Evolutionary conservation across 2,329 filamentous ascomycete genomes (phyloP).

Genomic region (Leptodontidium sp.): DNA sequence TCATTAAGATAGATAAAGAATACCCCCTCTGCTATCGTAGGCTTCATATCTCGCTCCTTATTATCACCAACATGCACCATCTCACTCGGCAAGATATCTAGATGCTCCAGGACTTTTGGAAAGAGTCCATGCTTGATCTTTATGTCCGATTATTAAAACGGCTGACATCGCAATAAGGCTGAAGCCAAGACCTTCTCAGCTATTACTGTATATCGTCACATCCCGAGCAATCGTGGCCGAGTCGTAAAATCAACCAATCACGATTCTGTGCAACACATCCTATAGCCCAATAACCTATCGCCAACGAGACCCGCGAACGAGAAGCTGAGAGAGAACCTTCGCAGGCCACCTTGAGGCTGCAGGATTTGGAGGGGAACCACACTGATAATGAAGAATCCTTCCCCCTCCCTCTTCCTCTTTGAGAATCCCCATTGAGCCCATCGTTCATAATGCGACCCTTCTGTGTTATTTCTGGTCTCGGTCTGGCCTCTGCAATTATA

Average conservation of each 20-base stretch:
- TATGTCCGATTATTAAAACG: not conserved
- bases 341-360: not conserved
- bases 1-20: too few relatives aligned
- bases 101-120: too few relatives aligned
- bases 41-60: too few relatives aligned
- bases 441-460: not conserved
- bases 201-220: slow-evolving; percentile 6
- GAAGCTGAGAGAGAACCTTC: not conserved
- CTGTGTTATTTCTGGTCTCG: not conserved
- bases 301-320: not conserved
- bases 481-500: not conserved
- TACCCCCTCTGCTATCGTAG: too few relatives aligned
- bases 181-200: slow-evolving; percentile 11
- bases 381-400: slow-evolving; percentile 17
- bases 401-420: not conserved
- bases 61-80: too few relatives aligned
- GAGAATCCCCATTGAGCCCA: not conserved
- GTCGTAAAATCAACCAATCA: slow-evolving; percentile 4
- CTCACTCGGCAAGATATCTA: too few relatives aligned
- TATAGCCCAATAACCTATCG: not conserved
- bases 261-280: not conserved
- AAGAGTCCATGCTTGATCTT: not conserved
- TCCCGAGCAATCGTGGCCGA: not conserved
- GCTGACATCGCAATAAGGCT: slow-evolving; percentile 14
- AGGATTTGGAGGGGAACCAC: not conserved